Conservation (phyloP, 164 flowering plant species). For the grape (Vitis vinifera) region ASM3070453v1 NC_081813.1:3916501-3917000, state of each 20-base stretch:
- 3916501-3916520: neutral
- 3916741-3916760: conserved; percentile 78
- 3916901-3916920: neutral
- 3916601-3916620: neutral
- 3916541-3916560: neutral
- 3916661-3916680: neutral
- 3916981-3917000: conserved; percentile 66
- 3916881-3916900: neutral
- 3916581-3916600: too few species aligned
- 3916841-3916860: conserved; percentile 85
- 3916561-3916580: conserved; percentile 1
- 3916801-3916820: conserved; percentile 81
- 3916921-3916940: neutral
- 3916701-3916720: conserved; percentile 4
- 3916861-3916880: conserved; percentile 41
- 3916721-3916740: conserved; percentile 91
- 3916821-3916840: conserved; percentile 74
- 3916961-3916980: conserved; percentile 45
- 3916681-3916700: neutral
- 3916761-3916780: conserved; percentile 95
- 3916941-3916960: neutral
- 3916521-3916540: conserved; percentile 2
- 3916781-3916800: conserved; percentile 79
- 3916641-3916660: neutral
- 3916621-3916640: too few species aligned